These are phyloP conservation scores for Microdochium trichocladiopsis DNA, from an alignment of 2,329 filamentous ascomycete species.

Conservation along the genomic window DNA sequence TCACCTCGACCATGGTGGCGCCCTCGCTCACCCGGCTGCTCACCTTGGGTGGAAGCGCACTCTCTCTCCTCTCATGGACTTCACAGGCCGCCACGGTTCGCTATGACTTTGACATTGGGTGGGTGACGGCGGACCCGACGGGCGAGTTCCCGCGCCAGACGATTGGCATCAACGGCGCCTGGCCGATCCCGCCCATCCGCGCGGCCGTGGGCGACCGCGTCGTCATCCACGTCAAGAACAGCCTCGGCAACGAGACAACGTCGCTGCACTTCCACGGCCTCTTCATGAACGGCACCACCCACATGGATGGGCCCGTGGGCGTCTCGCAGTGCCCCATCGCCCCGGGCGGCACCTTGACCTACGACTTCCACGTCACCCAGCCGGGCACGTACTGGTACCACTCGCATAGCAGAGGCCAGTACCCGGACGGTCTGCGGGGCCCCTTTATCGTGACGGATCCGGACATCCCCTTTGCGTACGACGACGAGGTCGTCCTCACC, in stretches of 20 bases:
- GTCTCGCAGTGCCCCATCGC: constrained; percentile 63
- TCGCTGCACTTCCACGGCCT: constrained; percentile 66
- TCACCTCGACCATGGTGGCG: no score
- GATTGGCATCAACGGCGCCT: constrained; percentile 71
- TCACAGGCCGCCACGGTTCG: constrained; percentile 37
- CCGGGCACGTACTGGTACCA: constrained; percentile 78
- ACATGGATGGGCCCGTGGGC: constrained; percentile 64
- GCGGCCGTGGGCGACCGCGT: constrained; percentile 56
- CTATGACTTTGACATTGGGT: constrained; percentile 63
- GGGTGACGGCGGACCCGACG: constrained; percentile 69
- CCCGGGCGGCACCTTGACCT: constrained; percentile 58
- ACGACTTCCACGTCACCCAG: constrained; percentile 63
- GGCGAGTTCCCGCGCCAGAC: constrained; percentile 54
- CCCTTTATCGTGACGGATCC: constrained; percentile 60
- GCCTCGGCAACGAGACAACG: constrained; percentile 54
- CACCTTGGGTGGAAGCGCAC: no score
- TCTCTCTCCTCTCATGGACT: constrained; percentile 1
- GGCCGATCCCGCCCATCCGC: constrained; percentile 64
- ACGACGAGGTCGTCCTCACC: constrained; percentile 57
- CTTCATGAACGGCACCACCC: constrained; percentile 57
- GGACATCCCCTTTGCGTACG: constrained; percentile 50
- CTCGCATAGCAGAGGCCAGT: constrained; percentile 60
- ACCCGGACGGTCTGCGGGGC: constrained; percentile 62
- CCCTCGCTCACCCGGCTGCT: no score
- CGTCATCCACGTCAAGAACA: constrained; percentile 51